These are phyloP conservation scores for Geotrichum ghanense DNA, from an alignment of 805 yeast species.

Conservation along the genomic window DNA sequence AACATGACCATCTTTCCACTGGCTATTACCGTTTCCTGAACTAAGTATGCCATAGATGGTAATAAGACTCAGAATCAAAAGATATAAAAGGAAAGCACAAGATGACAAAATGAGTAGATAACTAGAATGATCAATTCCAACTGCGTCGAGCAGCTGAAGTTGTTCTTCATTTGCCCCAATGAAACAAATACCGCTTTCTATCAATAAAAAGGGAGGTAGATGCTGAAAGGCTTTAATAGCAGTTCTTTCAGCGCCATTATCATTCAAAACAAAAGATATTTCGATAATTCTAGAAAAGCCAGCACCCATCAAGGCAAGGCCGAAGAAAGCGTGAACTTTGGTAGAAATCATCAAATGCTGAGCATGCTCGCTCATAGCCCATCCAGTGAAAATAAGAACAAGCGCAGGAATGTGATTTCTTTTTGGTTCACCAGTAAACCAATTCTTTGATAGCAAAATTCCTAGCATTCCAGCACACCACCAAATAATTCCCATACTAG, in stretches of 20 bases:
- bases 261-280: constrained; percentile 64
- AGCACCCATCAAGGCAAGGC: constrained; percentile 65
- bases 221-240: constrained; percentile 64
- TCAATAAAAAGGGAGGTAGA: constrained; percentile 70
- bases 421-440: constrained; percentile 29
- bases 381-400: constrained; percentile 79
- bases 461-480: constrained; percentile 92
- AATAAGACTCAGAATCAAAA: constrained; percentile 54
- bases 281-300: constrained; percentile 71
- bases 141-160: constrained; percentile 50
- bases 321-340: constrained; percentile 80
- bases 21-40: neutral
- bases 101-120: constrained; percentile 62
- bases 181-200: constrained; percentile 69
- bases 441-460: constrained; percentile 57
- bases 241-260: constrained; percentile 24
- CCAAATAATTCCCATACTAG: constrained; percentile 94
- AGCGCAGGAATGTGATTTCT: constrained; percentile 74
- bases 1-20: constrained; percentile 1
- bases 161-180: constrained; percentile 95
- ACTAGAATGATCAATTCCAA: constrained; percentile 78
- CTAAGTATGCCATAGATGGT: constrained; percentile 42
- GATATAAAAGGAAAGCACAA: constrained; percentile 58
- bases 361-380: constrained; percentile 85
- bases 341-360: constrained; percentile 72